phyloP scores from a whole-genome alignment of 2,329 filamentous ascomycete species.

The Pseudovirgaria hyperparasitica region DNA sequence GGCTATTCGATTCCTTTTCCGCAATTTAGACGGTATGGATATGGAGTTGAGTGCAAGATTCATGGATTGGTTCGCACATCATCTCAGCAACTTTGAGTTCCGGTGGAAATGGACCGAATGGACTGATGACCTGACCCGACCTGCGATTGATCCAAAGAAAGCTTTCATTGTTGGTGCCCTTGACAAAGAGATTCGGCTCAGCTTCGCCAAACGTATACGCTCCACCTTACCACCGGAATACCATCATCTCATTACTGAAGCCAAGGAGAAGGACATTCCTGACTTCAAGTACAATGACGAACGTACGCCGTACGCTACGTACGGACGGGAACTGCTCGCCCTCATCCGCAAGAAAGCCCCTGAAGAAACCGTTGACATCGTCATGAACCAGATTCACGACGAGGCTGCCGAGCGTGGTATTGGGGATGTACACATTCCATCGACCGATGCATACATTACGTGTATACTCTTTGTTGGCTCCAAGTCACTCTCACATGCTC shows the following conservation, averaged over 20 bases:
- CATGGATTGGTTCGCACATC: constrained; percentile 95
- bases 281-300: constrained; percentile 81
- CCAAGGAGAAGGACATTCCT: constrained; percentile 90
- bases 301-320: constrained; percentile 66
- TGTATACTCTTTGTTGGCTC: constrained; percentile 86
- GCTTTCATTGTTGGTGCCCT: constrained; percentile 83
- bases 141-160: constrained; percentile 72
- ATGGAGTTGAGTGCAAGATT: constrained; percentile 78
- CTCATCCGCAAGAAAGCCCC: constrained; percentile 74
- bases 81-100: constrained; percentile 97
- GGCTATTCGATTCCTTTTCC: constrained; percentile 85
- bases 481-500: constrained; percentile 89
- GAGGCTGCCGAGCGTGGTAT: constrained; percentile 57
- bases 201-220: constrained; percentile 91
- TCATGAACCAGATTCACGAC: constrained; percentile 72
- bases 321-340: constrained; percentile 70
- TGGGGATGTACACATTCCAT: constrained; percentile 64
- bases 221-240: constrained; percentile 82
- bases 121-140: constrained; percentile 72
- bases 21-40: constrained; percentile 70
- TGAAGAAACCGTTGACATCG: constrained; percentile 72
- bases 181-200: constrained; percentile 93
- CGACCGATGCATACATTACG: constrained; percentile 87
- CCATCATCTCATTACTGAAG: constrained; percentile 64
- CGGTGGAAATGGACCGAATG: constrained; percentile 99